Evolutionary conservation across 1,284 basidiomycete genomes (phyloP).

Genomic region (Ustilago sp.): DNA sequence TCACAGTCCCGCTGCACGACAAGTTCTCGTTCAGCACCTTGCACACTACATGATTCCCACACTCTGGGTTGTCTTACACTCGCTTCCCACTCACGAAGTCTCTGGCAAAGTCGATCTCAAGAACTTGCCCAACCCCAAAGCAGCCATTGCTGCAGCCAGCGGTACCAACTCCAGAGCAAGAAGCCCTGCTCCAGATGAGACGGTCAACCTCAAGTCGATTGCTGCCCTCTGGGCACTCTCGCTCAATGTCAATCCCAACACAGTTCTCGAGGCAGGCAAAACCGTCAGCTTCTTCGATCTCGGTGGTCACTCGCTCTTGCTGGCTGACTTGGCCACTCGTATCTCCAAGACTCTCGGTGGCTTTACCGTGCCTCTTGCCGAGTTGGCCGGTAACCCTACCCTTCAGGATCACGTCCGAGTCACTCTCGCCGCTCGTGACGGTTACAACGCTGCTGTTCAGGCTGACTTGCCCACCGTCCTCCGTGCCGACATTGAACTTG

Average conservation of each 20-base stretch:
- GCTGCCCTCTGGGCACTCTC: conserved; percentile 64
- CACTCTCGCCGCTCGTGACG: conserved; percentile 62
- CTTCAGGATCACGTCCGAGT: conserved; percentile 63
- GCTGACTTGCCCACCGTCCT: conserved; percentile 68
- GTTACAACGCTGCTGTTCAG: conserved; percentile 64
- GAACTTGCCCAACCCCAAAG: conserved; percentile 58
- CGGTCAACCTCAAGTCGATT: conserved; percentile 59
- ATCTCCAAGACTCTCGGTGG: conserved; percentile 64
- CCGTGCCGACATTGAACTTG: conserved; percentile 59
- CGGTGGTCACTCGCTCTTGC: conserved; percentile 67
- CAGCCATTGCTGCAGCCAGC: conserved; percentile 50
- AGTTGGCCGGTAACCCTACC: conserved; percentile 61
- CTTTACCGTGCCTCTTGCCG: conserved; percentile 63
- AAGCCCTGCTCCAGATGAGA: conserved; percentile 48
- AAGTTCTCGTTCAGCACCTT: conserved; percentile 50
- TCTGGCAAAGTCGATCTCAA: conserved; percentile 68
- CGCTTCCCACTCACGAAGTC: conserved; percentile 65
- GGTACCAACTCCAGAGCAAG: conserved; percentile 45
- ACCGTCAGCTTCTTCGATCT: conserved; percentile 65
- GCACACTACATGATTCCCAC: conserved; percentile 69
- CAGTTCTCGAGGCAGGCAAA: conserved; percentile 52
- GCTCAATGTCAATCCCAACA: conserved; percentile 59
- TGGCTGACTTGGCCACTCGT: conserved; percentile 64
- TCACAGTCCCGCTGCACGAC: conserved; percentile 61
- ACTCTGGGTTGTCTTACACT: conserved; percentile 64